Evolutionary conservation across 139 green algal species (phyloP), one percentile per base, ranked within the genome.

Genomic region (Ulvella scutata): DNA sequence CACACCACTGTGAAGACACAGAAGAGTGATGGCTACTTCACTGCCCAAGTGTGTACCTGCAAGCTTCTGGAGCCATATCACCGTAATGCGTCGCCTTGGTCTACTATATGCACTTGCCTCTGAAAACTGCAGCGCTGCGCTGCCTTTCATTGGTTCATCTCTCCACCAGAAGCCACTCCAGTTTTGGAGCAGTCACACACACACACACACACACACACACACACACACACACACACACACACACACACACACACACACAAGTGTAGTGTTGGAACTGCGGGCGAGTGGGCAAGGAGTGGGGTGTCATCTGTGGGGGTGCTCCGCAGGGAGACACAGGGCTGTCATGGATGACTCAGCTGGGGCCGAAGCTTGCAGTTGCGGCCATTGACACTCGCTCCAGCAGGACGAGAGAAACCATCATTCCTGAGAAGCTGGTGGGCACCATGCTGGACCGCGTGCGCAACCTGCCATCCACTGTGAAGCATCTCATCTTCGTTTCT

Each of bases 1-100:
- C 84, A 90, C 74, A 87, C 86, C 38, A 88, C 85, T 3, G 23
- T 61, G 37, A 75, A 80, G 17, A 72, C 26, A 21, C 34, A 37
- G 2, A 23, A 37, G n/a, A 35, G 4, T 23, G 34, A 51, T 33
- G 61, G 43, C 17, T 31, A 38, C 33, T 80, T 77, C 31, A 67
- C 51, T 29, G 51, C 51, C 51, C 51, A 13, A 26, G 51, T 67
- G 51, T 26, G 51, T 29, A 13, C 40, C 40, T 26, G 40, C n/a
- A n/a, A n/a, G n/a, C n/a, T n/a, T n/a, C n/a, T n/a, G n/a, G n/a
- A n/a, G n/a, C n/a, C n/a, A n/a, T n/a, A n/a, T n/a, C n/a, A n/a
- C n/a, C n/a, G n/a, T n/a, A n/a, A n/a, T n/a, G n/a, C n/a, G n/a
- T n/a, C n/a, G n/a, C n/a, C n/a, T n/a, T n/a, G n/a, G n/a, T n/a